Base-by-base conservation (phyloP, 1,139 yeast genomes). In the Suhomyces guaymorum region DNA sequence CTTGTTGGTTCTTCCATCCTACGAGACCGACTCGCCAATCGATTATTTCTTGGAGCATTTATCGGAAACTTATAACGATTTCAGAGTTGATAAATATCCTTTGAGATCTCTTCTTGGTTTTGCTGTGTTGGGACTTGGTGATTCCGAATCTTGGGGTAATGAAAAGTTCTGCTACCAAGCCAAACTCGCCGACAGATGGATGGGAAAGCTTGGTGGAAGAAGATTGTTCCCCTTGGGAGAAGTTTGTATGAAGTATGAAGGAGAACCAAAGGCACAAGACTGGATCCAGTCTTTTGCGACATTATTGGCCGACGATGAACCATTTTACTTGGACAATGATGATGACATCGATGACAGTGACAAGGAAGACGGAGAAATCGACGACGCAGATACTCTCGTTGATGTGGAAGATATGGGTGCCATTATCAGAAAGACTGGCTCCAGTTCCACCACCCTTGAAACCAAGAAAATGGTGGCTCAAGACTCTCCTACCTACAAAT, bases 1-100 rank as follows among this genome's bases (percentile, higher is more conserved):
- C 51, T 55, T 90, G 15, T 50, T 89, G 44, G 87, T 89, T 11
- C 67, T 89, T 18, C 97, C 97, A 2, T 87, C 96, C 0, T 89
- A 89, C 55, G 97, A 88, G 49, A 85, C 90, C 0, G 97, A 89
- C 58, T 85, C 95, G 2, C 96, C 97, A 8, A 73, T 90, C 30
- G 97, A 89, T 58, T 89, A 80, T 54, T 88, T 88, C 57, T 66
- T 89, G 39, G 95, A 87, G 52, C 82, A 86, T 34, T 67, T 89
- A 48, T 72, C 77, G 43, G 97, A 89, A 38, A 87, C 94, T 1
- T 79, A 78, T 44, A 82, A 83, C 44, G 97, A 89, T 57, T 88
- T 87, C 64, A 70, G 97, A 47, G 76, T 89, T 28, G 96, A 88
- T 52, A 85, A 86, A 40, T 80, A 78, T 47, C 96, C 96, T 4